Evolutionary conservation across 441 rosid species (phyloP).

Genomic region (Monsonia emarginata): DNA sequence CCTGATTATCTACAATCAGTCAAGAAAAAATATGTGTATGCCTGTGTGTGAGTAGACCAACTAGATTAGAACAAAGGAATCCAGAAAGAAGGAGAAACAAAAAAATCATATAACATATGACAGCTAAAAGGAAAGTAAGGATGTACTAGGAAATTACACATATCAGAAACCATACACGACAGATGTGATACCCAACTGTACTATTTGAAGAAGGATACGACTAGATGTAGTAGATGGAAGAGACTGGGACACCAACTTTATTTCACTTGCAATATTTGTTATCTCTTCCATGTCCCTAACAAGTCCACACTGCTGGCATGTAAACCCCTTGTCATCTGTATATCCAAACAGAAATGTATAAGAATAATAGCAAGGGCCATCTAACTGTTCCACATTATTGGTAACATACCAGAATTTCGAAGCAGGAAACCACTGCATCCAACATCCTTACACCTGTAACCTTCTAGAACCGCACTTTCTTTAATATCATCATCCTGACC

Average conservation of each 20-base stretch:
- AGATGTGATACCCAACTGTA: not conserved
- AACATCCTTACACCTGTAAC: conserved; percentile 62
- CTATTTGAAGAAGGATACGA: conserved; percentile 34
- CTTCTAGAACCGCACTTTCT: conserved; percentile 88
- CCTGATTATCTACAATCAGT: conserved; percentile 41
- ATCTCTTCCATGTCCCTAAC: conserved; percentile 63
- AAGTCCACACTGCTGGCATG: conserved; percentile 67
- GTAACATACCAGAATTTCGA: conserved; percentile 53
- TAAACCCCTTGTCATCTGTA: conserved; percentile 66
- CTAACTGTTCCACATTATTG: conserved; percentile 10
- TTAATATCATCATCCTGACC: conserved; percentile 58
- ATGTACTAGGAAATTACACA: not conserved
- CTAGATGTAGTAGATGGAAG: conserved; percentile 30
- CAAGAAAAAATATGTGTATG: conserved; percentile 5
- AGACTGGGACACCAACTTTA: conserved; percentile 35
- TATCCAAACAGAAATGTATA: conserved; percentile 15
- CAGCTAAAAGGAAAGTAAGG: not conserved
- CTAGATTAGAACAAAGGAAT: not conserved
- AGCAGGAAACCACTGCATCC: conserved; percentile 73
- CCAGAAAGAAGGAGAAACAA: conserved; percentile 1
- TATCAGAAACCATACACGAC: not conserved
- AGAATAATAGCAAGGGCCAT: not conserved
- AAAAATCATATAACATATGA: not conserved
- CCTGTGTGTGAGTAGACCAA: too few species aligned
- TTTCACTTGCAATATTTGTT: conserved; percentile 38